phyloP scores from a whole-genome alignment of 2,329 filamentous ascomycete genomes.

The Atkinsonella hypoxylon region DNA sequence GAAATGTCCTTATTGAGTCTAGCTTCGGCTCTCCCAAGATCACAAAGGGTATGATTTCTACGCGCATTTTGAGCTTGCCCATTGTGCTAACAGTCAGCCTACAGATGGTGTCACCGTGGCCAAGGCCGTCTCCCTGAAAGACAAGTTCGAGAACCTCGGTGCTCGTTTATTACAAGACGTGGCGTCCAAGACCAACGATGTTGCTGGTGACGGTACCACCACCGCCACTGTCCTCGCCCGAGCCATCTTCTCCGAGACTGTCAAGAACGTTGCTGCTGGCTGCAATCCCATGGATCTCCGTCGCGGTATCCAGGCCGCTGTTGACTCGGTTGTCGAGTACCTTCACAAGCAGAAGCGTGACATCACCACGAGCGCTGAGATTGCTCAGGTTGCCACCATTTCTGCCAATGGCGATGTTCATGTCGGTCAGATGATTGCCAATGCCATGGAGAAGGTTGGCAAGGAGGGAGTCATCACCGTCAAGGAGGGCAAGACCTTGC shows the following conservation, averaged over 20 bases:
- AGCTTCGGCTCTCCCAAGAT: constrained; percentile 99
- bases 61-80: constrained; percentile 10
- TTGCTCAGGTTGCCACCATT: constrained; percentile 97
- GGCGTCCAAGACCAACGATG: constrained; percentile 98
- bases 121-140: constrained; percentile 82
- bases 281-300: constrained; percentile 99
- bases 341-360: constrained; percentile 93
- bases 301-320: constrained; percentile 91
- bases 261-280: constrained; percentile 98
- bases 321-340: constrained; percentile 88
- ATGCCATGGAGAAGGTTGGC: constrained; percentile 98
- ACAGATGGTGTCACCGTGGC: constrained; percentile 80
- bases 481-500: constrained; percentile 98
- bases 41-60: constrained; percentile 64
- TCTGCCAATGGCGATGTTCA: constrained; percentile 93
- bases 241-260: constrained; percentile 98
- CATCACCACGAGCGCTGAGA: constrained; percentile 94
- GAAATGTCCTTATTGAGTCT: constrained; percentile 97
- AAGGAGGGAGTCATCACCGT: constrained; percentile 99
- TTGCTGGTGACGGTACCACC: constrained; percentile 96
- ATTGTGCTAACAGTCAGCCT: constrained; percentile 15
- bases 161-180: constrained; percentile 95
- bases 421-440: constrained; percentile 91
- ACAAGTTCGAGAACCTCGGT: constrained; percentile 99
- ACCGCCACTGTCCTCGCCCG: constrained; percentile 94